Evolutionary conservation across 768 basidiomycete genomes (phyloP).

Genomic region (Mrakia frigida): DNA sequence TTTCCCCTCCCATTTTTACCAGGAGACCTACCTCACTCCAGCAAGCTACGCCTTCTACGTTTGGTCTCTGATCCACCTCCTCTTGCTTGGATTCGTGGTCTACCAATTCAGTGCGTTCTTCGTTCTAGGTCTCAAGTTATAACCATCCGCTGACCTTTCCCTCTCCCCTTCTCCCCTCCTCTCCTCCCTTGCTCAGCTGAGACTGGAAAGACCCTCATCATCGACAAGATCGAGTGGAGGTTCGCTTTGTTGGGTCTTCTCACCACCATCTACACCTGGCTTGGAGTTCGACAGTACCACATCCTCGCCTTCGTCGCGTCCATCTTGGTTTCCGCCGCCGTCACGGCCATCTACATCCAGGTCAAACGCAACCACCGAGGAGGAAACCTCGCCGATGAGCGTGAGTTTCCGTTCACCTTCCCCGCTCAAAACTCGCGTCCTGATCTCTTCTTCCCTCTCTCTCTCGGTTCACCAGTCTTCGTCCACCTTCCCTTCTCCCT

Average conservation of each 20-base stretch:
- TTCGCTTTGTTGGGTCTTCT: conserved; percentile 82
- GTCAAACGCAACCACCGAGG: conserved; percentile 19
- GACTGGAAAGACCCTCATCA: conserved; percentile 27
- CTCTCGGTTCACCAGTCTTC: conserved; percentile 11
- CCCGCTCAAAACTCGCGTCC: background rate
- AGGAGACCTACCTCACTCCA: conserved; percentile 29
- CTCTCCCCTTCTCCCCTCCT: background rate
- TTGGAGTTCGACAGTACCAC: conserved; percentile 16
- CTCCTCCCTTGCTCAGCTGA: background rate
- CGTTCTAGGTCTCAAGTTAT: background rate
- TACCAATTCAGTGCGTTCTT: conserved; percentile 43
- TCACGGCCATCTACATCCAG: conserved; percentile 30
- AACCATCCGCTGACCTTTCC: background rate
- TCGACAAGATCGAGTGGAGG: conserved; percentile 65
- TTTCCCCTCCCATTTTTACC: too few relatives aligned
- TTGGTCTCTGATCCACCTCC: conserved; percentile 70
- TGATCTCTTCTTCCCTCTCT: background rate
- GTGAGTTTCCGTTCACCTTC: background rate
- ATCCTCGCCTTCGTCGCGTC: conserved; percentile 31
- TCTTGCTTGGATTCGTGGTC: conserved; percentile 84
- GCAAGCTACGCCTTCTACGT: conserved; percentile 29
- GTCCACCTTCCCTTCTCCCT: conserved; percentile 81
- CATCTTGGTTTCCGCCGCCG: conserved; percentile 26
- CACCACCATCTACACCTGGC: conserved; percentile 65
- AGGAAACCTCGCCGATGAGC: conserved; percentile 22